These are phyloP conservation scores for Hypomyces rosellus DNA, from an alignment of 2,329 filamentous ascomycete genomes.

Conservation along the genomic window DNA sequence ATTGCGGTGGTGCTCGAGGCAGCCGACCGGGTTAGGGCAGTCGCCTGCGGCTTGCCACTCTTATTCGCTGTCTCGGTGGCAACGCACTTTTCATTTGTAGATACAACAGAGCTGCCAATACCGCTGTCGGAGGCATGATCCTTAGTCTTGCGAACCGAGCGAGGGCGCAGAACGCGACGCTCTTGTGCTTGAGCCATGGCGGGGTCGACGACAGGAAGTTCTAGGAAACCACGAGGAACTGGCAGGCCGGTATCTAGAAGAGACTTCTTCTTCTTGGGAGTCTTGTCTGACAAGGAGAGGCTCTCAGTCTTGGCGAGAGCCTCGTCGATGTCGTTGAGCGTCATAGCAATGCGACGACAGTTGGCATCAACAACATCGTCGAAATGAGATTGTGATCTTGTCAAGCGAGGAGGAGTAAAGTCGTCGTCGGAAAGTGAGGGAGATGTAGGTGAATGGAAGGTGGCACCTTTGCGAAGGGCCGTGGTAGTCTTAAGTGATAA, in stretches of 20 bases:
- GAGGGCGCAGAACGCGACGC: slow-evolving; percentile 47
- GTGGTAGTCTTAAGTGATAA: slow-evolving; percentile 31
- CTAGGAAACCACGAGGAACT: slow-evolving; percentile 53
- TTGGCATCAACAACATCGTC: slow-evolving; percentile 67
- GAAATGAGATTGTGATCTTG: slow-evolving; percentile 62
- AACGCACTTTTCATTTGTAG: slow-evolving; percentile 46
- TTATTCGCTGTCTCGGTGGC: slow-evolving; percentile 38
- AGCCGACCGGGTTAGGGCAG: slow-evolving; percentile 57
- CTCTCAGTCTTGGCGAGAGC: slow-evolving; percentile 44
- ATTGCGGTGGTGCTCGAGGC: slow-evolving; percentile 41
- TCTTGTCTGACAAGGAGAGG: slow-evolving; percentile 33
- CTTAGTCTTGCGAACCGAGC: slow-evolving; percentile 49
- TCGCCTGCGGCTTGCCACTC: slow-evolving; percentile 28
- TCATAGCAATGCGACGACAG: slow-evolving; percentile 61
- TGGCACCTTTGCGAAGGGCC: slow-evolving; percentile 64
- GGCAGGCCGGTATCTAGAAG: slow-evolving; percentile 53
- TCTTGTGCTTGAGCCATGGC: slow-evolving; percentile 39
- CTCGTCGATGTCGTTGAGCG: slow-evolving; percentile 60
- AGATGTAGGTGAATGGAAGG: slow-evolving; percentile 51
- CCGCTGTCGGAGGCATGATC: slow-evolving; percentile 81
- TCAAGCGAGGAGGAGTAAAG: slow-evolving; percentile 49
- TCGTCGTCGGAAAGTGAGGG: slow-evolving; percentile 33
- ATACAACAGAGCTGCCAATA: slow-evolving; percentile 73
- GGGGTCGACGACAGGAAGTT: slow-evolving; percentile 47
- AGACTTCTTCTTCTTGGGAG: slow-evolving; percentile 20